Conservation (phyloP, 176 grass and related monocot genomes). For the Aegilops tauschii region DNA sequence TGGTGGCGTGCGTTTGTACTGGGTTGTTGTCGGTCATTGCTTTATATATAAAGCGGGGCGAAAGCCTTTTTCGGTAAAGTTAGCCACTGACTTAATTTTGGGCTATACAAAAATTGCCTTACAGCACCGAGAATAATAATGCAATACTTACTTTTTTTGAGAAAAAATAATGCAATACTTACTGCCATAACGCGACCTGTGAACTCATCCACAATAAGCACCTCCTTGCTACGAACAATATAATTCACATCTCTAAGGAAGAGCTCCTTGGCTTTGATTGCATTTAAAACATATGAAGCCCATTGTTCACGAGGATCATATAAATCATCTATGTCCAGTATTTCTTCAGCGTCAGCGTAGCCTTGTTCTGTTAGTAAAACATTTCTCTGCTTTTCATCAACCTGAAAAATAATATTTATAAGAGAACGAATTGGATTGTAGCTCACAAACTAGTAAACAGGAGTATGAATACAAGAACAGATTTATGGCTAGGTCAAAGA, state of each 20-base stretch:
- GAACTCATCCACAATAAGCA: constrained; percentile 96
- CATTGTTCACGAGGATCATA: constrained; percentile 98
- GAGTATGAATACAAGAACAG: constrained; percentile 10
- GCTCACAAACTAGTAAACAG: neutral
- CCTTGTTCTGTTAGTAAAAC: constrained; percentile 94
- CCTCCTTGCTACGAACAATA: constrained; percentile 96
- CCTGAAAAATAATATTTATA: constrained; percentile 55
- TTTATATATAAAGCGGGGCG: no score
- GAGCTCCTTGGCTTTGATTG: constrained; percentile 96
- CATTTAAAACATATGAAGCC: constrained; percentile 98
- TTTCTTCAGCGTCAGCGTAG: constrained; percentile 89
- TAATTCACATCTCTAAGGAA: constrained; percentile 98
- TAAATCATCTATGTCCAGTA: constrained; percentile 96
- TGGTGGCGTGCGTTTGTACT: no score
- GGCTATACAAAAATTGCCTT: constrained; percentile 7
- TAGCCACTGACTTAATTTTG: constrained; percentile 9
- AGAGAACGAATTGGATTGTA: constrained; percentile 17
- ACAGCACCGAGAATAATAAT: neutral
- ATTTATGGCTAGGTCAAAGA: constrained; percentile 7
- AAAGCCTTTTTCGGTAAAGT: neutral
- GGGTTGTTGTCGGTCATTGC: no score
- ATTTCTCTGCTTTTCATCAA: constrained; percentile 98
- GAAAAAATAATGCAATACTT: constrained; percentile 35
- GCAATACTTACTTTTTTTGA: constrained; percentile 45
- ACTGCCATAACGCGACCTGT: constrained; percentile 97